Evolutionary conservation across 768 basidiomycete species (phyloP).

Genomic region (Mycena sanguinolenta): DNA sequence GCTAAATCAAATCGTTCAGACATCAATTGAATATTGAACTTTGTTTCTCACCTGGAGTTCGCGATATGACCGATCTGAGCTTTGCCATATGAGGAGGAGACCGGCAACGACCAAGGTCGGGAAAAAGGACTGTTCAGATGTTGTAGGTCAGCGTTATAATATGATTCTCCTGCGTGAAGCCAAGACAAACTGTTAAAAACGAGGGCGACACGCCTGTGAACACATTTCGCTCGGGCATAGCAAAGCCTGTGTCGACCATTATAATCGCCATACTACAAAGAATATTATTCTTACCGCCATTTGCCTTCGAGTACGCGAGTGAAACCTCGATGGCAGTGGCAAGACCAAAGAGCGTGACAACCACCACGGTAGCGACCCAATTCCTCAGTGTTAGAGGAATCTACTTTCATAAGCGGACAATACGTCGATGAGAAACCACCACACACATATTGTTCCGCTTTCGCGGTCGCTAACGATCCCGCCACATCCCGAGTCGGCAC

Average conservation of each 20-base stretch:
- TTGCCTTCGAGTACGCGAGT: slow-evolving; percentile 54
- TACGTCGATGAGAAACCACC: background rate
- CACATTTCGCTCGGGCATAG: slow-evolving; percentile 62
- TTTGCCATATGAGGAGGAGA: slow-evolving; percentile 28
- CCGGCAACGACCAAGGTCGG: slow-evolving; percentile 57
- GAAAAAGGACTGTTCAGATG: slow-evolving; percentile 65
- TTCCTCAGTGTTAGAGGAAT: slow-evolving; percentile 17
- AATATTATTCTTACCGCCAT: slow-evolving; percentile 53
- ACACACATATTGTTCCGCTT: slow-evolving; percentile 21
- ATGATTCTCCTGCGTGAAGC: background rate
- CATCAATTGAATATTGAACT: background rate
- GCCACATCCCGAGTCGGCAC: slow-evolving; percentile 19
- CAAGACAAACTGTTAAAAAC: slow-evolving; percentile 50
- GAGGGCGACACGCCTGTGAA: slow-evolving; percentile 61
- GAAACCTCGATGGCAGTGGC: slow-evolving; percentile 62
- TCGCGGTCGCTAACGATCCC: background rate
- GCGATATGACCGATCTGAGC: slow-evolving; percentile 50
- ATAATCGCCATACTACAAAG: background rate
- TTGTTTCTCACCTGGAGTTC: slow-evolving; percentile 60
- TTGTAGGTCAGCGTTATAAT: background rate
- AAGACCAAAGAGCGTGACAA: slow-evolving; percentile 46
- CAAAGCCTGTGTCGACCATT: slow-evolving; percentile 57
- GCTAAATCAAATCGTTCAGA: slow-evolving; percentile 52
- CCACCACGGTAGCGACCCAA: slow-evolving; percentile 19
- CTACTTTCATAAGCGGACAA: background rate